These are phyloP conservation scores for Tylopilus sp. DNA, from an alignment of 768 basidiomycete species.

Conservation along the genomic window DNA sequence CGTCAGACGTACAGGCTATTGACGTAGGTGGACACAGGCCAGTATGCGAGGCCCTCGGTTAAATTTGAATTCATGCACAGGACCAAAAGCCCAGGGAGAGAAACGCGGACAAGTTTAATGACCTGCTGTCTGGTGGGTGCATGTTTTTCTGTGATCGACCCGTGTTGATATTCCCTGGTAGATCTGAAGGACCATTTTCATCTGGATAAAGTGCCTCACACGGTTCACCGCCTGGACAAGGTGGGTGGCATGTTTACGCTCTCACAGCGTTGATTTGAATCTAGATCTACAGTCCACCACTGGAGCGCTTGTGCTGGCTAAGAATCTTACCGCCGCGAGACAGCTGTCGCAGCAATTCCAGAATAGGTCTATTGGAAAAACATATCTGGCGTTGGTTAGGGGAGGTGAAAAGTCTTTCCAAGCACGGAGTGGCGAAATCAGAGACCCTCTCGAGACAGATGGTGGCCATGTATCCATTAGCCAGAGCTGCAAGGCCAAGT, in stretches of 20 bases:
- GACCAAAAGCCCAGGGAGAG: conserved; percentile 21
- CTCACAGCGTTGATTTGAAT: not conserved
- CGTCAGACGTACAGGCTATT: conserved; percentile 24
- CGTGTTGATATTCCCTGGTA: conserved; percentile 8
- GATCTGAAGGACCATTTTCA: conserved; percentile 31
- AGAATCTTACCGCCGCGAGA: conserved; percentile 39
- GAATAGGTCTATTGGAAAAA: conserved; percentile 46
- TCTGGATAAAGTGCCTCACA: conserved; percentile 37
- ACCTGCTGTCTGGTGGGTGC: conserved; percentile 35
- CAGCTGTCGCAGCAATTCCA: conserved; percentile 57
- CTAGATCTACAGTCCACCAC: conserved; percentile 49
- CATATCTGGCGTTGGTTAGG: conserved; percentile 62
- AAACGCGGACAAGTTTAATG: conserved; percentile 34
- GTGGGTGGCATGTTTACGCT: conserved; percentile 28
- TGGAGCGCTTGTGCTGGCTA: conserved; percentile 56
- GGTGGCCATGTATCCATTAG: conserved; percentile 42
- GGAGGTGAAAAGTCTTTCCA: conserved; percentile 48
- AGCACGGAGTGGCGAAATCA: conserved; percentile 40
- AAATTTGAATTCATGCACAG: conserved; percentile 7
- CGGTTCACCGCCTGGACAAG: conserved; percentile 68
- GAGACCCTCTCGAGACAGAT: conserved; percentile 37
- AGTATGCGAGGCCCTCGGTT: not conserved
- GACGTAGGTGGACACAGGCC: conserved; percentile 16
- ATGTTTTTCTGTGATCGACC: conserved; percentile 2
- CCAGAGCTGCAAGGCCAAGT: conserved; percentile 29